Conservation (phyloP, 75 land plant species). For the Selaginella tamariscina region DNA sequence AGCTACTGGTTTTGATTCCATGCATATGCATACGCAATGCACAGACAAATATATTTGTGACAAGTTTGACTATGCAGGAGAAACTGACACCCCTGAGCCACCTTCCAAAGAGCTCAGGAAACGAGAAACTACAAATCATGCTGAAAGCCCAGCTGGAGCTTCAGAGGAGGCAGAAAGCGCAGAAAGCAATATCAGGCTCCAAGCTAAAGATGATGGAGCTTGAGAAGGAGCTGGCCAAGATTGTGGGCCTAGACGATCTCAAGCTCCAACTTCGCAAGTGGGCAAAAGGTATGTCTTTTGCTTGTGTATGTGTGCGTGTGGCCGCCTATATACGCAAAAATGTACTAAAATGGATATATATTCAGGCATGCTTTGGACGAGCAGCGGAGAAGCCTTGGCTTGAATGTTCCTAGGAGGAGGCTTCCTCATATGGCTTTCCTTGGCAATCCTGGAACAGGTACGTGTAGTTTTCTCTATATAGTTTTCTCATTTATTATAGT, state of each 20-base stretch:
- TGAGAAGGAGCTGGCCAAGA: constrained; percentile 44
- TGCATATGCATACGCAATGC: neutral
- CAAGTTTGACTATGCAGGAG: constrained; percentile 35
- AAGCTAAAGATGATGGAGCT: constrained; percentile 63
- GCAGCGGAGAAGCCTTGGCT: constrained; percentile 53
- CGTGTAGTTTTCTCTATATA: neutral
- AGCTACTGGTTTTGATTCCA: neutral
- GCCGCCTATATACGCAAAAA: no score
- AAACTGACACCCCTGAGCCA: constrained; percentile 66
- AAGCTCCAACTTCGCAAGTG: constrained; percentile 63
- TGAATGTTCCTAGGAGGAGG: constrained; percentile 50
- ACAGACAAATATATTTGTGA: neutral
- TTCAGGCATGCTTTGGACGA: constrained; percentile 79
- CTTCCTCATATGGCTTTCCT: constrained; percentile 89
- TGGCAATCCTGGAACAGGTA: constrained; percentile 87
- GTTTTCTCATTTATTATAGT: neutral
- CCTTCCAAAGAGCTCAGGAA: constrained; percentile 52
- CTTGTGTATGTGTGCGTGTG: no score
- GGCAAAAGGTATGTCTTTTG: constrained; percentile 84
- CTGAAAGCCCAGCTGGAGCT: constrained; percentile 42
- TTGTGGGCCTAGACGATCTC: constrained; percentile 58
- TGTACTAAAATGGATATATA: no score
- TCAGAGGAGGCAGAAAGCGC: constrained; percentile 50
- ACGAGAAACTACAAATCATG: constrained; percentile 44
- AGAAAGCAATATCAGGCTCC: constrained; percentile 43